Conservation (phyloP, 352 stramenopile species). For the Phytophthora boehmeriae region DNA sequence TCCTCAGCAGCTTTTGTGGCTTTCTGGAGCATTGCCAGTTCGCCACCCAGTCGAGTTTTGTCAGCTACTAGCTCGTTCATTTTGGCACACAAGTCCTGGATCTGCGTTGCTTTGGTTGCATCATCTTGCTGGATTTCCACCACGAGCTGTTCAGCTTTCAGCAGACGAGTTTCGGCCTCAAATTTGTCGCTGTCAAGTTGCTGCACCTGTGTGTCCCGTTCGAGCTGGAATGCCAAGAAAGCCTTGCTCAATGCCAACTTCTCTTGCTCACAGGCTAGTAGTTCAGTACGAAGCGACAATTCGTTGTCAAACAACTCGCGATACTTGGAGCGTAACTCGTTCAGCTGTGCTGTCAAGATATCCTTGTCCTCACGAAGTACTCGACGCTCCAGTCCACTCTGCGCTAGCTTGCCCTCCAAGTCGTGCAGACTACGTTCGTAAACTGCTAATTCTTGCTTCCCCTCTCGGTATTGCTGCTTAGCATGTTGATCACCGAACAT, state of each 20-base stretch:
- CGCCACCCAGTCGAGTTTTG: constrained; percentile 39
- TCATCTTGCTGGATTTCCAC: constrained; percentile 71
- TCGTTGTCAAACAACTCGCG: constrained; percentile 69
- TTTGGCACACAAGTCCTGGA: constrained; percentile 62
- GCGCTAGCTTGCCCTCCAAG: constrained; percentile 43
- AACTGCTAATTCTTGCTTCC: constrained; percentile 12
- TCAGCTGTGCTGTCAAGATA: constrained; percentile 36
- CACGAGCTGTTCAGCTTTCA: constrained; percentile 65
- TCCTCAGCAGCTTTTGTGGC: constrained; percentile 37
- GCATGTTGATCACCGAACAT: not conserved
- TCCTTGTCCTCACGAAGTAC: constrained; percentile 62
- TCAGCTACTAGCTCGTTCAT: constrained; percentile 59
- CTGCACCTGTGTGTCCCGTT: constrained; percentile 46
- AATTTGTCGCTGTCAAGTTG: constrained; percentile 65
- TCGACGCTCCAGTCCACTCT: constrained; percentile 48
- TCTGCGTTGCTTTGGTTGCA: constrained; percentile 51
- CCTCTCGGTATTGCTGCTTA: not conserved
- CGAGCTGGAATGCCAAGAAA: constrained; percentile 69
- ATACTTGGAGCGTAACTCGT: constrained; percentile 63
- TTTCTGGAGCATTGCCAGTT: constrained; percentile 47
- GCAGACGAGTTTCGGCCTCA: constrained; percentile 63
- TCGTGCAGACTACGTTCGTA: constrained; percentile 40
- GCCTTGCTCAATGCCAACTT: constrained; percentile 72
- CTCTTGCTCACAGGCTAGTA: constrained; percentile 67
- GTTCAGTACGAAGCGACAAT: constrained; percentile 57